phyloP scores from a whole-genome alignment of 352 stramenopile genomes.

The Globisporangium perplexum region DNA sequence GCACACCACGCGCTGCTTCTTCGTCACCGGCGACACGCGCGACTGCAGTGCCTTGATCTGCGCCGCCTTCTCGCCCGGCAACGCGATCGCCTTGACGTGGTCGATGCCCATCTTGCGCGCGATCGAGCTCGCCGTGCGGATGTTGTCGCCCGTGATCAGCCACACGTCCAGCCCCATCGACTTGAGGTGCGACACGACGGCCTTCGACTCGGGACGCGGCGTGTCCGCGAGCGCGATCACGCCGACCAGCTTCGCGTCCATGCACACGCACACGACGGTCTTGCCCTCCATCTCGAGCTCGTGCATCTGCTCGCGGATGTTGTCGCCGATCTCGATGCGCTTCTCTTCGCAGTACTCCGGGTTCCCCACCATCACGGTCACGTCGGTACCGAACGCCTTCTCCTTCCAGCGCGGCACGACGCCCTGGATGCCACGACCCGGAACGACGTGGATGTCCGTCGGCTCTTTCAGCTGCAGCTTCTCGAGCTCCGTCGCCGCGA shows the following conservation, averaged over 20 bases:
- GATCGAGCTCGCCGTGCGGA: slow-evolving; percentile 87
- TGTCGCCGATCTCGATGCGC: slow-evolving; percentile 47
- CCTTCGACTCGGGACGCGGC: slow-evolving; percentile 61
- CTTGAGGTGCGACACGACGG: slow-evolving; percentile 71
- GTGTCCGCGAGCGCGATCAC: slow-evolving; percentile 78
- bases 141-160: slow-evolving; percentile 91
- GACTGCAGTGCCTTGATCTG: slow-evolving; percentile 85
- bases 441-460: slow-evolving; percentile 63
- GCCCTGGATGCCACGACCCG: slow-evolving; percentile 75
- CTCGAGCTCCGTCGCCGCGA: slow-evolving; percentile 69
- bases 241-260: slow-evolving; percentile 63
- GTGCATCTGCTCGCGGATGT: slow-evolving; percentile 74
- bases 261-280: slow-evolving; percentile 75
- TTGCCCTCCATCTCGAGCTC: slow-evolving; percentile 81
- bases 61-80: slow-evolving; percentile 93
- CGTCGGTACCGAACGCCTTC: slow-evolving; percentile 12
- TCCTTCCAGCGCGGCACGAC: slow-evolving; percentile 33
- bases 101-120: slow-evolving; percentile 87
- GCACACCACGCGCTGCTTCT: slow-evolving; percentile 78
- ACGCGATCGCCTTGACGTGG: slow-evolving; percentile 80
- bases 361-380: slow-evolving; percentile 72
- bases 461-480: slow-evolving; percentile 72
- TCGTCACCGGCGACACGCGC: slow-evolving; percentile 61
- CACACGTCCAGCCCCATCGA: slow-evolving; percentile 80
- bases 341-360: slow-evolving; percentile 78